phyloP scores from a whole-genome alignment of 2,329 filamentous ascomycete genomes.

The Pseudocercospora macadamiae region DNA sequence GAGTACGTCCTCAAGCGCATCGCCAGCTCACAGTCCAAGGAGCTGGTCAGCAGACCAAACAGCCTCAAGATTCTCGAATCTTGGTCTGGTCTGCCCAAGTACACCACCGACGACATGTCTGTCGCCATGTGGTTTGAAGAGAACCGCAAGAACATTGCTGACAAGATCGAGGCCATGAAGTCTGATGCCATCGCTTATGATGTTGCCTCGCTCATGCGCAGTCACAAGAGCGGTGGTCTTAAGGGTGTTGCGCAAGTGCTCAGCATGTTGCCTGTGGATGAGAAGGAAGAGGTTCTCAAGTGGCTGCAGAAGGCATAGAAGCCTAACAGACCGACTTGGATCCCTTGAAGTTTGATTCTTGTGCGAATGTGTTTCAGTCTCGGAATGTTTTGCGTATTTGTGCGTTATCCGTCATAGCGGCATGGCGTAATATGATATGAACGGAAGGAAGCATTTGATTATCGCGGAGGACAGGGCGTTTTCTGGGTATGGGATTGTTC shows the following conservation, averaged over 20 bases:
- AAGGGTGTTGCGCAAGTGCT: constrained; percentile 86
- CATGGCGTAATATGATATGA: background rate
- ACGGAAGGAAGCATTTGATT: background rate
- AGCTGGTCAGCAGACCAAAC: constrained; percentile 43
- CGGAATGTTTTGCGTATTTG: background rate
- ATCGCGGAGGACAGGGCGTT: background rate
- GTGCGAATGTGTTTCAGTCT: background rate
- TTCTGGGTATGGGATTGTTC: background rate
- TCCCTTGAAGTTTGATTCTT: background rate
- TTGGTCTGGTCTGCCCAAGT: constrained; percentile 79
- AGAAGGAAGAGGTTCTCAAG: constrained; percentile 81
- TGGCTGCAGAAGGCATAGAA: constrained; percentile 48
- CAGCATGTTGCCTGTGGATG: constrained; percentile 81
- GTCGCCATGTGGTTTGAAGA: constrained; percentile 97
- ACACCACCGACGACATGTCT: constrained; percentile 76
- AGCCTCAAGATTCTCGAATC: constrained; percentile 77
- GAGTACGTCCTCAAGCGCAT: constrained; percentile 96
- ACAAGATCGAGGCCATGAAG: constrained; percentile 85
- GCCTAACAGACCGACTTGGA: background rate
- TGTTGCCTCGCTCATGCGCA: constrained; percentile 68
- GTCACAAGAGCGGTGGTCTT: constrained; percentile 70
- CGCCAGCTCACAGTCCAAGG: constrained; percentile 52
- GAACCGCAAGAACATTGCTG: constrained; percentile 79
- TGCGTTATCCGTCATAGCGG: background rate
- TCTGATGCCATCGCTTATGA: constrained; percentile 71